Percentiles rank a stretch among this genome's conserved stretches.
These are phyloP conservation scores for Phytopythium cucurbitacearum DNA, from an alignment of 352 stramenopile genomes.

Conservation along the genomic window DNA sequence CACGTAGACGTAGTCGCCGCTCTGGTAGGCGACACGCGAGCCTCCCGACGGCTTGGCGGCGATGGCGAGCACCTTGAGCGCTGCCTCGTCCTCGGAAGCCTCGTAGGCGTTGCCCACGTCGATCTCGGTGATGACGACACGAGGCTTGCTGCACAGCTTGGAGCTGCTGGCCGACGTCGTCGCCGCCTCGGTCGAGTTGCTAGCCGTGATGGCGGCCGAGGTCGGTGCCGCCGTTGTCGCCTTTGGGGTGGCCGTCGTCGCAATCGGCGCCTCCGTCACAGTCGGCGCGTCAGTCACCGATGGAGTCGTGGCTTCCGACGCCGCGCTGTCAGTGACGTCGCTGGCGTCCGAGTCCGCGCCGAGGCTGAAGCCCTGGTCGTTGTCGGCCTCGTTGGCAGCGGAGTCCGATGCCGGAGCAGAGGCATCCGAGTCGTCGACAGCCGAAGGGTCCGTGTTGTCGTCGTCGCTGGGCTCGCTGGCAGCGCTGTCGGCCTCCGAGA, in stretches of 20 bases:
- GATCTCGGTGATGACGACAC: slow-evolving; percentile 35
- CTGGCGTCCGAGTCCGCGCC: background rate
- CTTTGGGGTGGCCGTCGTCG: background rate
- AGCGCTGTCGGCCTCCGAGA: too few species aligned
- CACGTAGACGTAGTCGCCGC: slow-evolving; percentile 37
- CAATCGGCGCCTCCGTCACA: background rate
- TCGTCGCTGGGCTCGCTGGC: too few species aligned
- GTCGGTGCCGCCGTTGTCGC: background rate
- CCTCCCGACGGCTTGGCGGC: slow-evolving; percentile 35
- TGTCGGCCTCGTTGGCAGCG: too few species aligned
- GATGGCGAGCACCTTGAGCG: slow-evolving; percentile 44
- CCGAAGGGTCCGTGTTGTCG: too few species aligned
- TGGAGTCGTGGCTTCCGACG: background rate
- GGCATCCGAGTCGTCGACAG: too few species aligned
- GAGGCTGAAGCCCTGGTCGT: background rate
- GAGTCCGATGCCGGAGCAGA: too few species aligned
- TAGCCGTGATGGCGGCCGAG: background rate
- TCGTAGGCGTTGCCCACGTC: slow-evolving; percentile 27
- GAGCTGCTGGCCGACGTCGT: slow-evolving; percentile 10
- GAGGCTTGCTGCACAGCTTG: slow-evolving; percentile 39
- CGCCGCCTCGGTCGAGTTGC: background rate
- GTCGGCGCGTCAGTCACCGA: background rate
- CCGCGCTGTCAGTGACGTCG: background rate
- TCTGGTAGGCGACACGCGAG: slow-evolving; percentile 49
- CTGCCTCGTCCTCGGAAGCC: slow-evolving; percentile 45